Evolutionary conservation across 225 moss, liverwort and hornwort species (phyloP), one percentile per base, ranked within the genome.

Genomic region (Bryum argenteum): DNA sequence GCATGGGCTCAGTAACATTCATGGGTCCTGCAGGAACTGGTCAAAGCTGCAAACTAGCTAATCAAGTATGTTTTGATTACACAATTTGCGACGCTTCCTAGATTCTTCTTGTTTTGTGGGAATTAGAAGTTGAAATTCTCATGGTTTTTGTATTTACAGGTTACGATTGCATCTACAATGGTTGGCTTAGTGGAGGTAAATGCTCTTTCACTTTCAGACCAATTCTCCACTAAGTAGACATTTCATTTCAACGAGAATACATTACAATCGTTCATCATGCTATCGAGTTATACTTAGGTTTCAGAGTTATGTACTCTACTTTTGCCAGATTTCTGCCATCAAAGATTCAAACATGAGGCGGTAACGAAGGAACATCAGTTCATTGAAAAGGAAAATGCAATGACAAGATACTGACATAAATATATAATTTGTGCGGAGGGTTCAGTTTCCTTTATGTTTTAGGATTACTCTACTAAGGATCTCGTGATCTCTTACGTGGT

Each of bases 141-240:
- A 45, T 59, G 54, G n/a, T 60, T 60, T n/a, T 70, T 60, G 40
- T 13, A 54, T 42, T 75, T 73, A 18, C 88, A 96, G 96, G 85
- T 97, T 57, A 92, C 91, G 17, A 97, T 94, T 71, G 96, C 94
- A 15, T 97, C 96, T 58, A 97, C 96, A 11, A 94, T 97, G 96
- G 88, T 94, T 48, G 96, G 96, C 66, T 87, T 97, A 68, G 91
- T 97, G 53, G 96, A 97, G 90, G 96, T 96, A 66, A 78, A 22
- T 47, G 23, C 21, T 50, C 15, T 75, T 71, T 22, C 12, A n/a
- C 61, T 64, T 70, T 44, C 33, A 33, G 50, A 23, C 18, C 50
- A 56, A 28, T 47, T 28, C 43, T 33, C 23, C 65, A 62, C 18
- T 22, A 10, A 23, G 23, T 61, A 38, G 19, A 28, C n/a, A n/a